A percentile compares a stretch with the other conserved stretches of the same genome.
Evolutionary conservation across 2,329 filamentous ascomycete species (phyloP).

Genomic region (Biscogniauxia sp.): DNA sequence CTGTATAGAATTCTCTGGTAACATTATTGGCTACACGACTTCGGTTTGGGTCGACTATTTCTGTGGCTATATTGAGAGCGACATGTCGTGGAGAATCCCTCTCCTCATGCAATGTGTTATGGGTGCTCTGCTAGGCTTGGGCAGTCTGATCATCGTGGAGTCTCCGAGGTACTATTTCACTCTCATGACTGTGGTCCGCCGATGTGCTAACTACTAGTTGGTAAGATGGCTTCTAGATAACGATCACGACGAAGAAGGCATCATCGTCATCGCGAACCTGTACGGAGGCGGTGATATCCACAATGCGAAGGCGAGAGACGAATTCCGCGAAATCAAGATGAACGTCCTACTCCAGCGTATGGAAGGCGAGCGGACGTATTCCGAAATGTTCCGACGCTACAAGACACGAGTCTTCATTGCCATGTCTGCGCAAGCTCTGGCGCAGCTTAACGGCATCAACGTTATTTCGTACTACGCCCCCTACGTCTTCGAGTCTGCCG

Average conservation of each 20-base stretch:
- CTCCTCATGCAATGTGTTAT: conserved; percentile 92
- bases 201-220: conserved; percentile 34
- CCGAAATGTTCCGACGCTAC: conserved; percentile 94
- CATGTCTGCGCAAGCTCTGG: conserved; percentile 95
- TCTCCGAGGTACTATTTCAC: conserved; percentile 70
- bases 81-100: conserved; percentile 88
- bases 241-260: conserved; percentile 96
- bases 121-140: conserved; percentile 79
- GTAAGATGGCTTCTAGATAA: conserved; percentile 92
- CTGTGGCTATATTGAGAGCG: conserved; percentile 81
- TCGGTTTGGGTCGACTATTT: conserved; percentile 99
- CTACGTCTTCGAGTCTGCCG: conserved; percentile 91
- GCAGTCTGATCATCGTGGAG: conserved; percentile 92
- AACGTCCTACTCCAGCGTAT: conserved; percentile 88
- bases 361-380: conserved; percentile 88
- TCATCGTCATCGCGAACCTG: conserved; percentile 95
- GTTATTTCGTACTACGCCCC: conserved; percentile 99
- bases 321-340: conserved; percentile 99
- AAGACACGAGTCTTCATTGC: conserved; percentile 92
- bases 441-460: conserved; percentile 98
- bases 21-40: conserved; percentile 91
- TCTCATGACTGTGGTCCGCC: conserved; percentile 2
- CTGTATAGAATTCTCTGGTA: conserved; percentile 97
- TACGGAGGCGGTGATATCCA: conserved; percentile 96
- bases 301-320: conserved; percentile 85